Base-by-base conservation (phyloP, 2,329 filamentous ascomycete species). In the Epichloe gansuensis region DNA sequence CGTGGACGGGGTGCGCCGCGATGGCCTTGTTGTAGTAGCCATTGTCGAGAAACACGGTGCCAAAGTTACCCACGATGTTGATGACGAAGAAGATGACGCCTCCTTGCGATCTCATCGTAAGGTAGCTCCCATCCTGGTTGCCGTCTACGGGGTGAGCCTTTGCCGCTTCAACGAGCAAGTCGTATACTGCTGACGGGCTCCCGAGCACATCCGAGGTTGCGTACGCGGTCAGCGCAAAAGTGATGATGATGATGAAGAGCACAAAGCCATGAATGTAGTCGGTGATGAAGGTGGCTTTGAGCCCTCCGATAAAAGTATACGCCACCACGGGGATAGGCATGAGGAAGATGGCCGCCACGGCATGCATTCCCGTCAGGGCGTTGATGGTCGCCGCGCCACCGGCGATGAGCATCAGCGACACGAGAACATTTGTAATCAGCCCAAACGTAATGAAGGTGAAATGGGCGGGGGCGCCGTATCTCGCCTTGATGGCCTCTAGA, bases 21-120 rank as follows among this genome's bases (percentile, higher is more conserved):
- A 95, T 95, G 15, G 89, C 90, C 69, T 95, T 95, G 75, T 95
- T 93, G 71, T 90, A 95, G 72, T 94, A 95, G 15, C 86, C 84
- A 58, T 91, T 91, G 63, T 94, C 89, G 45, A 89, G 75, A 72
- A 94, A 94, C 4, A 94, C 87, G 1, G 86, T 90, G 54, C 78
- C 85, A 55, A 91, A 93, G 69, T 91, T 91, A 42, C 88, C 88
- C 38, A 91, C 85, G 7, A 72, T 84, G 68, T 94, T 94, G 70
- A 94, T 94, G 39, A 94, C 82, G 67, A 95, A 95, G 74, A 95
- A 95, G 55, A 93, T 87, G 42, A 81, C 87, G 5, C 90, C 90
- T 60, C 91, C 83, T 4, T 59, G 59, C 1, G 66, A 67, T 13
- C 78, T 75, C 89, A 95, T 94, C 0, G 90, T 95, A 15, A 95